These are phyloP conservation scores for Candida coquimbonensis DNA, from an alignment of 805 yeast genomes.

Conservation along the genomic window DNA sequence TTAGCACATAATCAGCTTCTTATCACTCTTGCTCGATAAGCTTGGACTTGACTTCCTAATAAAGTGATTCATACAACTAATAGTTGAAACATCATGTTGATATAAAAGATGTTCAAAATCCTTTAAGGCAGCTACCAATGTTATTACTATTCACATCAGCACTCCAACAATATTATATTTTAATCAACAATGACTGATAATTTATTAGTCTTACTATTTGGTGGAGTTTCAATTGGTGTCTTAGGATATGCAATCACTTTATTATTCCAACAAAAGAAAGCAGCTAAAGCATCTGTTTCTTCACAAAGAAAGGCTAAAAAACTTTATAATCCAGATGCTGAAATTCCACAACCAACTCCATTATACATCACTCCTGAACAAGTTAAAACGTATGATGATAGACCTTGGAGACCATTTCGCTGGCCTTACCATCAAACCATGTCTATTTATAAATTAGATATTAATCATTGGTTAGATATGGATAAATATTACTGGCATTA, in stretches of 20 bases:
- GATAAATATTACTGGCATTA: conserved; percentile 67
- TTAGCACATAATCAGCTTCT: neutral
- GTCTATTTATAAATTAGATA: conserved; percentile 65
- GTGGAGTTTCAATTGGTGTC: conserved; percentile 4
- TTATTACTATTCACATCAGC: too few relatives aligned
- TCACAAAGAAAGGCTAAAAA: conserved; percentile 7
- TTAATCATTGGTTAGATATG: conserved; percentile 76
- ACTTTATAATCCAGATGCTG: conserved; percentile 1
- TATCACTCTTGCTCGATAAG: neutral
- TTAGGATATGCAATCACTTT: conserved; percentile 2
- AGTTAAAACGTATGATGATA: conserved; percentile 56
- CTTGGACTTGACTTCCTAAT: conserved; percentile 1
- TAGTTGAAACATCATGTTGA: neutral
- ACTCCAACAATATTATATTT: too few relatives aligned
- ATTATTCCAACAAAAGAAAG: conserved; percentile 5
- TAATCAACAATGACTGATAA: neutral
- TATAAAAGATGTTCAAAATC: neutral
- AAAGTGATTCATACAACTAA: neutral
- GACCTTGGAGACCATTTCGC: conserved; percentile 78
- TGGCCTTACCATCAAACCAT: conserved; percentile 79
- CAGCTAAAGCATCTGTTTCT: neutral
- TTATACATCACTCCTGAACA: conserved; percentile 60
- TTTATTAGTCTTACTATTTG: conserved; percentile 1
- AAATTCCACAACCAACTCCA: conserved; percentile 40
- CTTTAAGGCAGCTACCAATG: neutral